Percentiles rank a stretch among this genome's conserved stretches.
Evolutionary conservation across 331 rosid genomes (phyloP).

Genomic region (Cydonia oblonga): DNA sequence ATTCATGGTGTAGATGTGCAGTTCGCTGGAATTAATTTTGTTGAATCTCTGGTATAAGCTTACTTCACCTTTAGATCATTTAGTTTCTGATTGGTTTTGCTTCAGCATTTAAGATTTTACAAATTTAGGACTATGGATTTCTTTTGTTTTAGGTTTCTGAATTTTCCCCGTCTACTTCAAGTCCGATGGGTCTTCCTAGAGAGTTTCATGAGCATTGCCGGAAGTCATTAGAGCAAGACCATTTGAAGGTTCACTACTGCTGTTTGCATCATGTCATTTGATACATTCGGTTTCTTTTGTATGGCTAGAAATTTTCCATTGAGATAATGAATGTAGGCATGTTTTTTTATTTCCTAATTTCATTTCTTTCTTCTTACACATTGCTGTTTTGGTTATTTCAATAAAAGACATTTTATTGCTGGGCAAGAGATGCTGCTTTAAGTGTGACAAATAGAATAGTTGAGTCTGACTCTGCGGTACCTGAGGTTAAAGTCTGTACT

Average conservation of each 20-base stretch:
- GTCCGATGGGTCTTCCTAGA: slow-evolving; percentile 90
- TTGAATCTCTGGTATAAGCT: slow-evolving; percentile 66
- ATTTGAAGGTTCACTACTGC: slow-evolving; percentile 55
- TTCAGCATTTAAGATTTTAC: slow-evolving; percentile 15
- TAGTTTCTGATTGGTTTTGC: slow-evolving; percentile 13
- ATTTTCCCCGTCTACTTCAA: slow-evolving; percentile 93
- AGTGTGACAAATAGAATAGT: slow-evolving; percentile 64
- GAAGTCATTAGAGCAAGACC: slow-evolving; percentile 63
- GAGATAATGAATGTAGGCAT: background rate
- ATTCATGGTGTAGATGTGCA: slow-evolving; percentile 75
- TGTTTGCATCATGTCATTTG: slow-evolving; percentile 1
- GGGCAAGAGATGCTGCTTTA: slow-evolving; percentile 86
- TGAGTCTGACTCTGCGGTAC: slow-evolving; percentile 54
- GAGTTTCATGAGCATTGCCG: slow-evolving; percentile 96
- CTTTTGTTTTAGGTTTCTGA: slow-evolving; percentile 57
- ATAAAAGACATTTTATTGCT: slow-evolving; percentile 60
- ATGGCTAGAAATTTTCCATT: slow-evolving; percentile 8
- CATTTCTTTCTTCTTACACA: background rate
- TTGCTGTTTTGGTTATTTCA: slow-evolving; percentile 1
- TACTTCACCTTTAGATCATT: background rate
- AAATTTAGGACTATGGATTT: background rate
- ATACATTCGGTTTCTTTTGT: background rate
- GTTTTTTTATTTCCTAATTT: slow-evolving; percentile 2
- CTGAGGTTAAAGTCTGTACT: slow-evolving; percentile 80
- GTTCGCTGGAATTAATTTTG: slow-evolving; percentile 67